Evolutionary conservation across 192 early-diverging fungal species (phyloP), one percentile per base, ranked within the genome.

Genomic region (Coemansia nantahalensis): DNA sequence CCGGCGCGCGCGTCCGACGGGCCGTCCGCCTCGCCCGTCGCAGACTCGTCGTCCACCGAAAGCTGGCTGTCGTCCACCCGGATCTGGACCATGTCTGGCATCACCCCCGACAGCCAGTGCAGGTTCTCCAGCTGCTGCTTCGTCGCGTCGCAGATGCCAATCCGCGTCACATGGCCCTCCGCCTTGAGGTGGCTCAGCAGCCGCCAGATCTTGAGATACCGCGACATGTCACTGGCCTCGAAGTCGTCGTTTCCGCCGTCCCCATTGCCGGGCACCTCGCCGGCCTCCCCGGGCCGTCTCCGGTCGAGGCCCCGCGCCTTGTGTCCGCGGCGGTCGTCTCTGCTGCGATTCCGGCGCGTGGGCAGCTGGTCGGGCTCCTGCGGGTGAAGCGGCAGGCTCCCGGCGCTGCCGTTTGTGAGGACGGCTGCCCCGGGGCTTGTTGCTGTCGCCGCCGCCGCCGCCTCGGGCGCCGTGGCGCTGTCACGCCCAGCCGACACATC

Each of bases 51-150:
- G 1, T 45, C 57, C 5, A 14, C 44, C 34, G 23, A 26, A 15
- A 17, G 24, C 8, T 18, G 21, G 18, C 19, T 35, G 33, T 61
- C 48, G 4, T 30, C 38, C 21, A 69, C 30, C n/a, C 48, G 60
- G n/a, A 77, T 48, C 36, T 77, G 73, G 21, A 69, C 51, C 47
- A 77, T 77, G 35, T 68, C 73, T 0, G 73, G 73, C 8, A 37
- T 30, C 15, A 59, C 39, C 1, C 41, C 53, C 8, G 67, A 57
- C 15, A 31, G 49, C 53, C 48, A 39, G 38, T 56, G 57, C 28
- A 77, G 50, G 5, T 50, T 44, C 39, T 68, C 54, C 13, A 77
- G 45, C 51, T 77, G 73, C 12, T 22, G 32, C 31, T 48, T 52
- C 26, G 32, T 49, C 23, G 69, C 37, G 14, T 77, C 67, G 46